Percentiles rank a stretch among this genome's conserved stretches.
These are phyloP conservation scores for Roridomyces roridus DNA, from an alignment of 768 basidiomycete genomes.

Conservation along the genomic window DNA sequence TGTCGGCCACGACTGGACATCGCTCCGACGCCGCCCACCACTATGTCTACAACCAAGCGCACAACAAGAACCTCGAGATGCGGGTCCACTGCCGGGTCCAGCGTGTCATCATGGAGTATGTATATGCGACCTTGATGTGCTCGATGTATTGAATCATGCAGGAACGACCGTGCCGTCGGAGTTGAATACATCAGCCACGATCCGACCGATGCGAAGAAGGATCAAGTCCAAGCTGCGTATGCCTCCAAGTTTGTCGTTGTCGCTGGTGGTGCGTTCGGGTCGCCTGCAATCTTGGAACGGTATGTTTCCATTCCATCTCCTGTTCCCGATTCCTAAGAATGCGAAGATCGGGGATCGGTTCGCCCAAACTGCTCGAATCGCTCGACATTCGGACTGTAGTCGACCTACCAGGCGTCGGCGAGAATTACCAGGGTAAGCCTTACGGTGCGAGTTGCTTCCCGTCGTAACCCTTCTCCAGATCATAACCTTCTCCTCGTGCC, in stretches of 20 bases:
- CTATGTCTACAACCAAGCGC: slow-evolving; percentile 55
- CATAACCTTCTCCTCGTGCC: background rate
- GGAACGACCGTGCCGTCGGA: slow-evolving; percentile 50
- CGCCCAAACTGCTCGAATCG: slow-evolving; percentile 47
- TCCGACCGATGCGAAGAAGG: slow-evolving; percentile 28
- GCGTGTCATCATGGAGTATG: slow-evolving; percentile 57
- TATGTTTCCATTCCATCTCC: slow-evolving; percentile 11
- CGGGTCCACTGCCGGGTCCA: slow-evolving; percentile 48
- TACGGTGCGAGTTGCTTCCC: background rate
- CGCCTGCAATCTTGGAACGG: slow-evolving; percentile 61
- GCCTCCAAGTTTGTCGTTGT: slow-evolving; percentile 56
- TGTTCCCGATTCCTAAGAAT: background rate
- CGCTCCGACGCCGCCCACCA: slow-evolving; percentile 63
- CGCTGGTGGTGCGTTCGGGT: slow-evolving; percentile 60
- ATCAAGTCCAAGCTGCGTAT: slow-evolving; percentile 28
- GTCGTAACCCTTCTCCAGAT: background rate
- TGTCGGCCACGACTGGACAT: too few species aligned
- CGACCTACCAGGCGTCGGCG: slow-evolving; percentile 79
- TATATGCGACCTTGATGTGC: background rate
- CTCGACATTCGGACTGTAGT: slow-evolving; percentile 55
- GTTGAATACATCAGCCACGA: slow-evolving; percentile 56
- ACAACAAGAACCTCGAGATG: slow-evolving; percentile 50
- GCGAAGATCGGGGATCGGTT: slow-evolving; percentile 68
- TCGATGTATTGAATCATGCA: slow-evolving; percentile 22
- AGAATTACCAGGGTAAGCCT: slow-evolving; percentile 56